phyloP scores from a whole-genome alignment of 345 rosid species.

The Salix caprea region DNA sequence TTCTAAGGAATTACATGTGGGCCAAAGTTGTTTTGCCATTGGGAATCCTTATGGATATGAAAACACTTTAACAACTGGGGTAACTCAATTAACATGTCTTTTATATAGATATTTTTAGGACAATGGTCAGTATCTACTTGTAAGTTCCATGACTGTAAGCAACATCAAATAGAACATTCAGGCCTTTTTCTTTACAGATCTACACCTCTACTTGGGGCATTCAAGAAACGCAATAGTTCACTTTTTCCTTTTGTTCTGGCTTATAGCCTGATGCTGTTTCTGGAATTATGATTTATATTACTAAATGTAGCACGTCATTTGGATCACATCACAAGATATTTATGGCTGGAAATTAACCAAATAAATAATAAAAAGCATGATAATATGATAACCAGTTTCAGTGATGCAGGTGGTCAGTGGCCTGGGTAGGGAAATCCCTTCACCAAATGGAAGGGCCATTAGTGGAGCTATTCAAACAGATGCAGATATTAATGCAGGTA shows the following conservation, averaged over 20 bases:
- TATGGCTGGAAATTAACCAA: not conserved
- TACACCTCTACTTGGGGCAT: not conserved
- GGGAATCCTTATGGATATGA: constrained; percentile 90
- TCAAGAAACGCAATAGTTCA: not conserved
- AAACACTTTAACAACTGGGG: constrained; percentile 94
- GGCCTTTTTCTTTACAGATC: not conserved
- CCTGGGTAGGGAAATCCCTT: constrained; percentile 79
- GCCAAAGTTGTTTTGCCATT: constrained; percentile 82
- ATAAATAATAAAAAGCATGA: not conserved
- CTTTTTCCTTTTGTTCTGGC: not conserved
- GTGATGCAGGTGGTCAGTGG: constrained; percentile 78
- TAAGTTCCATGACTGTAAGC: not conserved
- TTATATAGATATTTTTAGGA: not conserved
- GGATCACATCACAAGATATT: not conserved
- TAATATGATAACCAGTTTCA: not conserved
- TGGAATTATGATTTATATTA: not conserved
- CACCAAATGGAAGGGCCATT: constrained; percentile 77
- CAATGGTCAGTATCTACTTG: not conserved
- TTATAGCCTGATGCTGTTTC: not conserved
- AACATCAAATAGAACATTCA: not conserved
- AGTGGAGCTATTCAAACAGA: constrained; percentile 85
- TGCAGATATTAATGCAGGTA: constrained; percentile 81
- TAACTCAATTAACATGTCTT: constrained; percentile 20
- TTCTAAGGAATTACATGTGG: constrained; percentile 65
- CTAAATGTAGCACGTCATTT: not conserved